Evolutionary conservation across 805 yeast genomes (phyloP), one percentile per base, ranked within the genome.

Genomic region (Candida bentonensis): DNA sequence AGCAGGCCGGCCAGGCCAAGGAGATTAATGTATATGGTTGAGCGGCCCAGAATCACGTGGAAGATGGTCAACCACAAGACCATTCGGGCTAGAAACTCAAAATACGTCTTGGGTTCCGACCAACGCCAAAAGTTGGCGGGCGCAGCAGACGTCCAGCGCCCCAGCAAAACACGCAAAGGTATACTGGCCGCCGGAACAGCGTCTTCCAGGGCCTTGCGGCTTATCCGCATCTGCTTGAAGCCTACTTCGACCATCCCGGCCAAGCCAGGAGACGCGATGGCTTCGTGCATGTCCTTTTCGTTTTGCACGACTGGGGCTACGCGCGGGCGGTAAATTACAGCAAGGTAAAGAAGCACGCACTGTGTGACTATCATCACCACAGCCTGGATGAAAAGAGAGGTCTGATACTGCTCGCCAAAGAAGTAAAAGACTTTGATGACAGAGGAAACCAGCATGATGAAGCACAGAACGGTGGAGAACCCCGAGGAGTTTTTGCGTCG

Each of bases 401-500:
- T 60, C 58, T 87, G 96, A 57, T 79, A 87, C 0, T 95, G 95
- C 40, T 79, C 73, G 42, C 84, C 78, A 49, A 81, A 60, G 65
- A 81, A 88, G 64, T 84, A 87, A 45, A 77, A 75, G 22, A 87
- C 78, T 51, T 94, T 68, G 40, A 86, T 63, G 3, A 78, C 73
- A 36, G 86, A 73, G 1, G 95, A 79, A 50, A 85, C 68, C 49
- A 87, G 59, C 95, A 88, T 86, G 4, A 95, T 84, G 4, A 86
- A 88, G 62, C 96, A 88, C 9, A 88, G 83, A 61, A 88, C 96
- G n/a, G 86, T 67, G 3, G 94, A 82, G 56, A 87, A 86, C 21
- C 96, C 96, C 21, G 74, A 67, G 1, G 89, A 73, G 0, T 87
- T 72, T 56, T 78, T 66, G 26, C 74, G 71, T 41, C 70, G 66